A percentile compares a stretch with the other conserved stretches of the same genome.
Conservation (phyloP, 208 protist genomes). For the Trypanosoma brucei region DNA sequence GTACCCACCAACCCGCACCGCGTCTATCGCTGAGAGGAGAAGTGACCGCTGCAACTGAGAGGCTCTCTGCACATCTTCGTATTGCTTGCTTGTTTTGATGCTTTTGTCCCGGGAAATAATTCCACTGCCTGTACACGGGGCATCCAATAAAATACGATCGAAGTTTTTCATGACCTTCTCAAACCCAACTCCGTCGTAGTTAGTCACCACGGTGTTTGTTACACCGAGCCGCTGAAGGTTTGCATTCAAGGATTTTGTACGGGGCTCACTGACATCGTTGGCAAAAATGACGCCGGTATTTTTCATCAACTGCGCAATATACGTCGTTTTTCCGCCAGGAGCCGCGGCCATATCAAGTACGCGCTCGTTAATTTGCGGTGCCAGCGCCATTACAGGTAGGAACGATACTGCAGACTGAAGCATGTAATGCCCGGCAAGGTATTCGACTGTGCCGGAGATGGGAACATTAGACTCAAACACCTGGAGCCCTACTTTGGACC, state of each 20-base stretch:
- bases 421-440: slow-evolving; percentile 99
- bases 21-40: slow-evolving; percentile 97
- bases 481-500: slow-evolving; percentile 97
- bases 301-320: slow-evolving; percentile 98
- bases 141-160: slow-evolving; percentile 95
- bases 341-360: slow-evolving; percentile 99
- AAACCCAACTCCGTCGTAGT: slow-evolving; percentile 94
- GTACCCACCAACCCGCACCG: slow-evolving; percentile 92
- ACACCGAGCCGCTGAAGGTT: slow-evolving; percentile 97
- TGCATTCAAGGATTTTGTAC: slow-evolving; percentile 93
- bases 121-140: slow-evolving; percentile 98
- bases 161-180: slow-evolving; percentile 86
- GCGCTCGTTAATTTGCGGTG: slow-evolving; percentile 90
- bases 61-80: slow-evolving; percentile 90
- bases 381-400: slow-evolving; percentile 97
- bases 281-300: slow-evolving; percentile 98
- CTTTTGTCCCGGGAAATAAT: slow-evolving; percentile 98
- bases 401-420: slow-evolving; percentile 98
- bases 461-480: slow-evolving; percentile 98
- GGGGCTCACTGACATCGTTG: slow-evolving; percentile 96
- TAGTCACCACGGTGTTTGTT: slow-evolving; percentile 92
- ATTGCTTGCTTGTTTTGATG: slow-evolving; percentile 93
- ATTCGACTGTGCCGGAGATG: slow-evolving; percentile 98
- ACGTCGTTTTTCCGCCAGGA: slow-evolving; percentile 98
- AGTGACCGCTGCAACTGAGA: slow-evolving; percentile 96